phyloP scores from a whole-genome alignment of 352 stramenopile genomes.

The Globisporangium splendens region DNA sequence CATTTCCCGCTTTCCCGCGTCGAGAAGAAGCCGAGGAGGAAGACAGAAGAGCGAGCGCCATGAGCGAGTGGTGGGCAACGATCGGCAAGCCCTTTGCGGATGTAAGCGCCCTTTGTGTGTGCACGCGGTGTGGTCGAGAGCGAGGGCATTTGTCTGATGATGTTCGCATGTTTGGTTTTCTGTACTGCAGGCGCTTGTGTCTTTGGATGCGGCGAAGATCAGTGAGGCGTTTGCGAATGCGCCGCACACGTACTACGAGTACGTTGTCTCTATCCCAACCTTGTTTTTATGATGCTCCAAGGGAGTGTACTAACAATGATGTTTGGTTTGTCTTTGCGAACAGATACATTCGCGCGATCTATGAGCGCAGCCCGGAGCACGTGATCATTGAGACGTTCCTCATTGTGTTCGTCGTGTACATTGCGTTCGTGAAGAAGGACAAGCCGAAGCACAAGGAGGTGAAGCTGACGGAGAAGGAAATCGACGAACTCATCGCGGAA shows the following conservation, averaged over 20 bases:
- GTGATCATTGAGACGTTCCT: slow-evolving; percentile 97
- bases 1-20: too few species aligned
- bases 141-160: background rate
- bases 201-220: slow-evolving; percentile 55
- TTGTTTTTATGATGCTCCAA: background rate
- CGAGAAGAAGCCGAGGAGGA: too few species aligned
- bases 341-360: slow-evolving; percentile 79
- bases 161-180: background rate
- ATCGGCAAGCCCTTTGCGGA: slow-evolving; percentile 75
- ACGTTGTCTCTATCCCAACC: slow-evolving; percentile 10
- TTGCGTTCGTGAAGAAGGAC: slow-evolving; percentile 88
- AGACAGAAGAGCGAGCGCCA: slow-evolving; percentile 12
- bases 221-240: slow-evolving; percentile 55
- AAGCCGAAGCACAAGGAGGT: slow-evolving; percentile 48
- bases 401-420: slow-evolving; percentile 94
- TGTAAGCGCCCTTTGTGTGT: slow-evolving; percentile 25
- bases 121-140: too few species aligned
- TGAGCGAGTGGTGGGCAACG: slow-evolving; percentile 79
- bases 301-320: background rate
- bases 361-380: slow-evolving; percentile 88
- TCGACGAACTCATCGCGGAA: slow-evolving; percentile 89
- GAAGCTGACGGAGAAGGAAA: slow-evolving; percentile 84
- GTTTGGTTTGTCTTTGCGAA: background rate
- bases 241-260: slow-evolving; percentile 74
- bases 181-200: slow-evolving; percentile 53